These are phyloP conservation scores for Hevea brasiliensis DNA, from an alignment of 345 rosid genomes.

Conservation along the genomic window DNA sequence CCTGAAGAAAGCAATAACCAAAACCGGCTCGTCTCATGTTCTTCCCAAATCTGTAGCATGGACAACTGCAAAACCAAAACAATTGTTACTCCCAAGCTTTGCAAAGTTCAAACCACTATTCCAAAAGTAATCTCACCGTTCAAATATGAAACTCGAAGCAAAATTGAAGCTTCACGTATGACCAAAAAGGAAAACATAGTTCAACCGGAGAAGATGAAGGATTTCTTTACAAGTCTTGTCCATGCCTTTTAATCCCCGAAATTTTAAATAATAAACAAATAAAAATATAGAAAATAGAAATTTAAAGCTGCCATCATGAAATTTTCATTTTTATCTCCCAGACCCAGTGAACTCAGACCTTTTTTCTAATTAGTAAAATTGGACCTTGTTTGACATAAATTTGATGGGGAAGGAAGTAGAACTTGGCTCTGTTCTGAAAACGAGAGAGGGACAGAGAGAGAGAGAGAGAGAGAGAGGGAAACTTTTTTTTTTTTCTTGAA, in stretches of 20 bases:
- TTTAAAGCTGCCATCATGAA: neutral
- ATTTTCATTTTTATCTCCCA: neutral
- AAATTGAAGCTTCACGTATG: neutral
- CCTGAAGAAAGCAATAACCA: slow-evolving; percentile 84
- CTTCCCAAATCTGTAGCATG: slow-evolving; percentile 87
- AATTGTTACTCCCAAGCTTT: slow-evolving; percentile 12
- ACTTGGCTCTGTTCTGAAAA: no score
- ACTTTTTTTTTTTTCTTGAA: no score
- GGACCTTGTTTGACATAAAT: neutral
- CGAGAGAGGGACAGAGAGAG: no score
- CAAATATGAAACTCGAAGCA: no score
- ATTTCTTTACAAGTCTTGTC: neutral
- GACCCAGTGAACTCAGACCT: neutral
- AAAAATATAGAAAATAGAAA: neutral
- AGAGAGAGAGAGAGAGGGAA: no score
- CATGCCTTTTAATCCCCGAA: neutral
- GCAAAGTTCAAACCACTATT: slow-evolving; percentile 1
- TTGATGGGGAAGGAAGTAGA: neutral
- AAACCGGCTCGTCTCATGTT: slow-evolving; percentile 86
- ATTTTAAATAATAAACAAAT: neutral
- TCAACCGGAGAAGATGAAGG: no score
- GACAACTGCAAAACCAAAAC: slow-evolving; percentile 63
- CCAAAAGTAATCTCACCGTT: neutral
- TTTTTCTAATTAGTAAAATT: neutral
- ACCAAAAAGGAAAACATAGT: neutral